Base-by-base conservation (phyloP, 345 rosid species). In the Syzygium aromaticum region DNA sequence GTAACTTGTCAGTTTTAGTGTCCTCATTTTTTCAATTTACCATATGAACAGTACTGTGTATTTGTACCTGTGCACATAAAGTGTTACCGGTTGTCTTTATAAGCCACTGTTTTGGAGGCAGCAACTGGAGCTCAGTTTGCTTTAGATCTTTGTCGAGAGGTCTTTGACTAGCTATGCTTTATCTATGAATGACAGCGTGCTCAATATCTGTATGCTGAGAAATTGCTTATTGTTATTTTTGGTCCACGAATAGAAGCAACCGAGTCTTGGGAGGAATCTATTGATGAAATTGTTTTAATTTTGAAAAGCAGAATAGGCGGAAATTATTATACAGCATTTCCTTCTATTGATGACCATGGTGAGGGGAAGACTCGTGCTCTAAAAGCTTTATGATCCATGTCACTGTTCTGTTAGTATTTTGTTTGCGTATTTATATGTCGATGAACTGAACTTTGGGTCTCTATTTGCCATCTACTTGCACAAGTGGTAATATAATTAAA, bases 101-200 rank as follows among this genome's bases (percentile, higher is more conserved):
- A 43, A 43, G 46, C 46, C 46, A 43, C 46, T 43, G 46, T 43
- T 43, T 43, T 7, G 88, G 99, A 96, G 91, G 99, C 99, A 67
- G 99, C 99, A 25, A 86, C 92, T 7, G 99, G 99, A 85, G 99
- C 93, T 87, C 94, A 94, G 57, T 95, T 95, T 53, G 90, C 98
- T 64, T 92, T 95, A 88, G 98, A 97, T 88, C 93, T 97, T 84
- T 97, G 99, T 90, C 97, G 93, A 91, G 96, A 94, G 95, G 97
- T 95, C 56, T 84, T 40, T 51, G 28, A 54, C 1, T 63, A 19
- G 28, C 30, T 28, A 14, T 22, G 28, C 80, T 17, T 67, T 87
- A 63, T 17, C 33, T 49, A 38, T 17, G 9, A 38, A 73, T 33
- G 25, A 0, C 19, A 17, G 25, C 19, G 33, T 38, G 49, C 27